phyloP scores from a whole-genome alignment of 2,329 filamentous ascomycete genomes.

The Apiospora marii region DNA sequence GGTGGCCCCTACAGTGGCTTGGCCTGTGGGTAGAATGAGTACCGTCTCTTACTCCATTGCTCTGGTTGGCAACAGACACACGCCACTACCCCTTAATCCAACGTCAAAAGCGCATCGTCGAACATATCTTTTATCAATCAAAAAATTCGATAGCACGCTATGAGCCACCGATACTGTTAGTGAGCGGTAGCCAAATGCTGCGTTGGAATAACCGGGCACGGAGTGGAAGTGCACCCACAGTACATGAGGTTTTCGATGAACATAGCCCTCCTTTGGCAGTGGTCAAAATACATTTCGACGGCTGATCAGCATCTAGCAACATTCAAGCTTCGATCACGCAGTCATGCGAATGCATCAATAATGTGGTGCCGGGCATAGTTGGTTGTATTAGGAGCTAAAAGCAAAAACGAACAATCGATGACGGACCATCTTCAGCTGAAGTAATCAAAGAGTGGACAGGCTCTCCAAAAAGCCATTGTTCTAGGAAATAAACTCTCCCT shows the following conservation, averaged over 20 bases:
- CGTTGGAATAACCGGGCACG: too few relatives aligned
- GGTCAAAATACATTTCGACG: too few relatives aligned
- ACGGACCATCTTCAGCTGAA: neutral
- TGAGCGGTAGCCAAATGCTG: too few relatives aligned
- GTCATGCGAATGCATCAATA: neutral
- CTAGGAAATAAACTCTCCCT: neutral
- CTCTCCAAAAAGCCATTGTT: neutral
- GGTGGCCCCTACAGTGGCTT: conserved; percentile 3
- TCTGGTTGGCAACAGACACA: neutral
- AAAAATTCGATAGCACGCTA: neutral
- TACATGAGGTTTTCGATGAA: too few relatives aligned
- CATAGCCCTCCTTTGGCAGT: too few relatives aligned
- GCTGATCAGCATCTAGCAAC: too few relatives aligned
- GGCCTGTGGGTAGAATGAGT: neutral
- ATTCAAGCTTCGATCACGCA: neutral
- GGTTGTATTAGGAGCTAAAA: neutral
- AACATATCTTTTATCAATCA: neutral
- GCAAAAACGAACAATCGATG: neutral
- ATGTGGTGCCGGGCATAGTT: neutral
- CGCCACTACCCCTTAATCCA: neutral
- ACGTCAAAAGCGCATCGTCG: neutral
- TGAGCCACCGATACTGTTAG: neutral
- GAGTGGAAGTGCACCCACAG: too few relatives aligned
- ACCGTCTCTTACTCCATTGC: neutral
- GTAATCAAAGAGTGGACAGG: neutral